phyloP scores from a whole-genome alignment of 805 yeast genomes.

The Barnettozyma californica region DNA sequence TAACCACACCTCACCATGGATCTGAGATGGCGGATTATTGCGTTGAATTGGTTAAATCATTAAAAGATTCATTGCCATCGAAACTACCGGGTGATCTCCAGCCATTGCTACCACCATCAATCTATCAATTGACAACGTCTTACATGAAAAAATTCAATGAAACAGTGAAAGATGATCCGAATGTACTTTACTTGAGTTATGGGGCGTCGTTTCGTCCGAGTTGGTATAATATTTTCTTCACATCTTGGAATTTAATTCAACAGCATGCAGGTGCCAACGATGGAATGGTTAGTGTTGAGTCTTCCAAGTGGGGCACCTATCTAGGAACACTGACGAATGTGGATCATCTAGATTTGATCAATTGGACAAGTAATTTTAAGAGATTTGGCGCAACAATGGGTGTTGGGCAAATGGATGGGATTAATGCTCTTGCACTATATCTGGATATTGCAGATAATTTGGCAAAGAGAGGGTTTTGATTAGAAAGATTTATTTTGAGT shows the following conservation, averaged over 20 bases:
- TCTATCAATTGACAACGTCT: conserved; percentile 62
- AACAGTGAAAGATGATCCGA: conserved; percentile 46
- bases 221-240: conserved; percentile 54
- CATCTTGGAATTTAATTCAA: conserved; percentile 61
- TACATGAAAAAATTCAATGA: conserved; percentile 51
- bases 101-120: conserved; percentile 33
- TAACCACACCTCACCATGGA: conserved; percentile 87
- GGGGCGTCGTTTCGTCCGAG: conserved; percentile 70
- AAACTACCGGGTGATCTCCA: background rate
- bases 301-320: conserved; percentile 81
- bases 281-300: conserved; percentile 76
- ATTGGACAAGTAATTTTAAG: conserved; percentile 62
- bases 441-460: conserved; percentile 61
- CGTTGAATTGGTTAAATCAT: conserved; percentile 28
- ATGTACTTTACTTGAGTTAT: conserved; percentile 72
- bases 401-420: conserved; percentile 29
- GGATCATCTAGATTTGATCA: conserved; percentile 83
- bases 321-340: conserved; percentile 72
- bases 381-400: conserved; percentile 20
- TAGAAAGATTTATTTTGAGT: background rate
- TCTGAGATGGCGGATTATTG: conserved; percentile 76
- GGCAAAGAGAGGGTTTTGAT: conserved; percentile 49
- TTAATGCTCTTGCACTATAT: conserved; percentile 62
- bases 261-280: conserved; percentile 57
- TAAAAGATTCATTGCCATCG: background rate